Evolutionary conservation across 2,329 filamentous ascomycete genomes (phyloP).

Genomic region (Aspergillus carbonarius): DNA sequence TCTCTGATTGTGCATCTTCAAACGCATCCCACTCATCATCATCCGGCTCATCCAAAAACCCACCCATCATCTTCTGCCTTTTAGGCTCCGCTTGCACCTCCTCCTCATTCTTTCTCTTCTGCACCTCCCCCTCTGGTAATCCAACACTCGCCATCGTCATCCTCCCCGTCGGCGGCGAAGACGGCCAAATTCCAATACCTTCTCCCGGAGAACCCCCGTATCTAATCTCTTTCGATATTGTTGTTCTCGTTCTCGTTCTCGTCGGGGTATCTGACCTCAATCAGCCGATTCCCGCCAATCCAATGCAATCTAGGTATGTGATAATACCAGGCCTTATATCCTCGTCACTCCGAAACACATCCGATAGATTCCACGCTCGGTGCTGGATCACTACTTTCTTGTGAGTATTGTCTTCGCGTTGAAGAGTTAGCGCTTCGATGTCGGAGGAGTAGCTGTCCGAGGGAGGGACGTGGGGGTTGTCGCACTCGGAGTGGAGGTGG

Average conservation of each 20-base stretch:
- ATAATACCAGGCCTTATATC: conserved; percentile 37
- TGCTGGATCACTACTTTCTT: conserved; percentile 45
- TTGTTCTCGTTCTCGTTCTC: conserved; percentile 18
- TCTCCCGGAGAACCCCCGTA: too few species aligned
- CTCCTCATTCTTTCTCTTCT: conserved; percentile 42
- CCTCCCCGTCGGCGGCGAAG: conserved; percentile 33
- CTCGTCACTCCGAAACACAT: conserved; percentile 45
- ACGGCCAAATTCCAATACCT: conserved; percentile 22
- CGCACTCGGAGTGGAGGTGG: conserved; percentile 49
- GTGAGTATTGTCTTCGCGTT: conserved; percentile 34
- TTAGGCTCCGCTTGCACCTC: too few species aligned
- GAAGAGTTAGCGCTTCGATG: conserved; percentile 38
- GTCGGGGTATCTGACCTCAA: conserved; percentile 39
- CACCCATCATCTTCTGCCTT: too few species aligned
- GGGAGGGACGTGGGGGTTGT: conserved; percentile 20
- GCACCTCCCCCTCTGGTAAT: conserved; percentile 30
- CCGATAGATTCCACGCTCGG: conserved; percentile 42
- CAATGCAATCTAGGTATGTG: neutral
- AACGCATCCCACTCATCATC: too few species aligned
- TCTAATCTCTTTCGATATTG: too few species aligned
- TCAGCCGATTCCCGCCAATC: neutral
- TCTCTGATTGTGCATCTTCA: conserved; percentile 21
- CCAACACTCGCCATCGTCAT: conserved; percentile 35
- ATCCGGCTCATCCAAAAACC: too few species aligned
- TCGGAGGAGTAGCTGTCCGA: conserved; percentile 42